phyloP scores from a whole-genome alignment of 768 basidiomycete genomes.

The Gelatoporia subvermispora region DNA sequence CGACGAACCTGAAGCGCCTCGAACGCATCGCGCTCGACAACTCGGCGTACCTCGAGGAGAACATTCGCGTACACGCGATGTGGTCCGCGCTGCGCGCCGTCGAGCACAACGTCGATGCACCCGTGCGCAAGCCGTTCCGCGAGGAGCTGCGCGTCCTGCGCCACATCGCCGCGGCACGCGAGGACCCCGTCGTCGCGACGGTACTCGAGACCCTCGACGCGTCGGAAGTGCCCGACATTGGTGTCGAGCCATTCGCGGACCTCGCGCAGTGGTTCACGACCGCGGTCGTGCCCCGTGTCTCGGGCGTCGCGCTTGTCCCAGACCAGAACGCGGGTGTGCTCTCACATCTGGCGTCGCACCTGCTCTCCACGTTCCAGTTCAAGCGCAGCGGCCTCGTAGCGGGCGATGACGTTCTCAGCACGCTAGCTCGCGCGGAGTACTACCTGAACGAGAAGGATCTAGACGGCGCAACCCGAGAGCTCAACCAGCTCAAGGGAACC shows the following conservation, averaged over 20 bases:
- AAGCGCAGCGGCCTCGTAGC: slow-evolving; percentile 72
- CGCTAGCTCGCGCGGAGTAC: slow-evolving; percentile 84
- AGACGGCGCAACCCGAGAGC: slow-evolving; percentile 82
- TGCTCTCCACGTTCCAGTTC: slow-evolving; percentile 74
- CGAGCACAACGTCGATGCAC: slow-evolving; percentile 53
- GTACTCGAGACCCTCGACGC: slow-evolving; percentile 65
- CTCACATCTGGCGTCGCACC: slow-evolving; percentile 78
- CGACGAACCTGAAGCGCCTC: slow-evolving; percentile 83
- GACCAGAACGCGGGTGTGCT: slow-evolving; percentile 85
- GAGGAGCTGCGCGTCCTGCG: slow-evolving; percentile 83
- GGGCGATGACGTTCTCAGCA: slow-evolving; percentile 82
- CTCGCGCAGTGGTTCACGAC: slow-evolving; percentile 88
- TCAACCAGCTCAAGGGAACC: slow-evolving; percentile 85
- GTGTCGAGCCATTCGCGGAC: slow-evolving; percentile 85
- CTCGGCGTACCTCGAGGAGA: slow-evolving; percentile 86
- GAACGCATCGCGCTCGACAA: slow-evolving; percentile 91
- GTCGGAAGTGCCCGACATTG: slow-evolving; percentile 71
- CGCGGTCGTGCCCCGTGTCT: slow-evolving; percentile 78
- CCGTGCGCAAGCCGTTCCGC: slow-evolving; percentile 78
- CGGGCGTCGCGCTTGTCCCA: slow-evolving; percentile 89
- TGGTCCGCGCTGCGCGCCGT: slow-evolving; percentile 91
- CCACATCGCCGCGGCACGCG: slow-evolving; percentile 63
- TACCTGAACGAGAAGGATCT: slow-evolving; percentile 90
- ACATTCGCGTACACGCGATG: slow-evolving; percentile 84
- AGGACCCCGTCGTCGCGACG: slow-evolving; percentile 62